Base-by-base conservation (phyloP, 1,139 yeast genomes). In the Pichia sp. region DNA sequence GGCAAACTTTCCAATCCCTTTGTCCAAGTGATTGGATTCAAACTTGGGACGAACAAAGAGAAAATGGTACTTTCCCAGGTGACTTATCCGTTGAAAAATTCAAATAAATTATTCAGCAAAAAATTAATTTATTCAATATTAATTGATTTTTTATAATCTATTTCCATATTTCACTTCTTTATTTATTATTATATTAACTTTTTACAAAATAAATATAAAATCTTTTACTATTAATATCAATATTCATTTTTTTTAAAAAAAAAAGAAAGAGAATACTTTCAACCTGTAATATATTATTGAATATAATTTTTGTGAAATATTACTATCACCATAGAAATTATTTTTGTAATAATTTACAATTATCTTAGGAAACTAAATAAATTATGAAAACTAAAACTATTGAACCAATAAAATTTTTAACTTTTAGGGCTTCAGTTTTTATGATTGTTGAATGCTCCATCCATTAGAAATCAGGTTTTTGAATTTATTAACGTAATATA, bases 21-120 rank as follows among this genome's bases (percentile, higher is more conserved):
- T 92, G 98, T 72, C 98, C 98, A 51, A 74, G 79, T 46, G 82
- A 82, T 61, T 89, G 97, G 97, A 78, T 85, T 58, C 95, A 83
- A 66, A 87, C 75, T 69, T 92, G 97, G 97, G 94, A 92, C 65
- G 96, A 83, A 61, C 96, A 89, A 76, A 87, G 97, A 73, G 80
- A 34, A 53, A 71, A 72, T 54, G 87, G 87, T 58, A 80, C 69
- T 61, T 82, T 82, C 68, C 81, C 87, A 55, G 87, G 79, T 62
- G 76, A 77, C 63, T 66, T 77, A 37, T 58, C 62, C 25, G 53
- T 60, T 45, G 64, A 60, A 41, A 56, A 51, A 51, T 60, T 60
- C 51, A 56, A 57, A 51, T 52, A 49, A 31, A 37, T 16, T 16
- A 16, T 16, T 16, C 16, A 16, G 16, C 16, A 16, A 16, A 16